Evolutionary conservation across 176 grass and related monocot genomes (phyloP).

Genomic region (Hordeum vulgare): DNA sequence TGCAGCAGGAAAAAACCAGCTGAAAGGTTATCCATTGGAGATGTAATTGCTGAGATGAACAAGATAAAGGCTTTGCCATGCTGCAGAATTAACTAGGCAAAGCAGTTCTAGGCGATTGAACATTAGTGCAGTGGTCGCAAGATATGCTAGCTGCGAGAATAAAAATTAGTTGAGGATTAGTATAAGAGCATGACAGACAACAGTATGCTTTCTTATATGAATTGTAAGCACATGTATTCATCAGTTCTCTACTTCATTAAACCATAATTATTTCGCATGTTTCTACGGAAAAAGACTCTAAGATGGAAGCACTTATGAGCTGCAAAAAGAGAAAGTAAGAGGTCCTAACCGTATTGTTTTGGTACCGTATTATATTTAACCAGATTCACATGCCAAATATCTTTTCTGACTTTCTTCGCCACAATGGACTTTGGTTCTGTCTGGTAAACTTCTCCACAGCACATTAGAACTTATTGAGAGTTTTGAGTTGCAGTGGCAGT

Average conservation of each 20-base stretch:
- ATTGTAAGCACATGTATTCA: not conserved
- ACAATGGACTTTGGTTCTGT: not conserved
- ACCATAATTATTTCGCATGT: not conserved
- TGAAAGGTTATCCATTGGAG: constrained; percentile 9
- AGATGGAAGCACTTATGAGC: not conserved
- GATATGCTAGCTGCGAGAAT: not conserved
- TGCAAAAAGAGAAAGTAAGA: not conserved
- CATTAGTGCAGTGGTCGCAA: not conserved
- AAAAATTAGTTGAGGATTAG: not conserved
- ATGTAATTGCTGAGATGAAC: not conserved
- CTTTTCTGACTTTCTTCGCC: not conserved
- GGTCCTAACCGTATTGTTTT: not conserved
- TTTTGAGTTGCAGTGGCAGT: not conserved
- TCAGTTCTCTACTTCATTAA: not conserved
- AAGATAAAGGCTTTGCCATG: not conserved
- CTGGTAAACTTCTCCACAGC: not conserved
- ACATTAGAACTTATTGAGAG: not conserved
- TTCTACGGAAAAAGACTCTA: not conserved
- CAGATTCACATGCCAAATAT: not conserved
- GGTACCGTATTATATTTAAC: not conserved
- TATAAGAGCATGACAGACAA: not conserved
- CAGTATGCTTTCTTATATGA: not conserved
- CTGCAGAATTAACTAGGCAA: not conserved
- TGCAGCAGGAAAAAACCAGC: constrained; percentile 5
- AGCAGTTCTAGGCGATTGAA: not conserved